Evolutionary conservation across 345 rosid species (phyloP).

Genomic region (Eucalyptus leucophloia): DNA sequence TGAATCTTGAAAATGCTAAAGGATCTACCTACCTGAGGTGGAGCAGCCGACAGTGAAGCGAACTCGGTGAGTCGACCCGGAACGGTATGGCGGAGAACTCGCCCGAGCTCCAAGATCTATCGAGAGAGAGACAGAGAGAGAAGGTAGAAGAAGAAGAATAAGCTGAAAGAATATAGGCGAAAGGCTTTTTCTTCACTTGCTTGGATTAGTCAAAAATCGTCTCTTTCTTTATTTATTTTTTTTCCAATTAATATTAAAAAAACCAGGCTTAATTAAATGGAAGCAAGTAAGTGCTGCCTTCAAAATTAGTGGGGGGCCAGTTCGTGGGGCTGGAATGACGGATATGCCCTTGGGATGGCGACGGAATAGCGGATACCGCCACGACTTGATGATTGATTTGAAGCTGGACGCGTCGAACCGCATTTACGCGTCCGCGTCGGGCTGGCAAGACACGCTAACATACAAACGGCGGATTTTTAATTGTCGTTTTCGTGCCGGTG

Average conservation of each 20-base stretch:
- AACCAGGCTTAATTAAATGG: no score
- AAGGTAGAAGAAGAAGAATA: background rate
- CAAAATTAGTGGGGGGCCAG: background rate
- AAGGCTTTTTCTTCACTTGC: background rate
- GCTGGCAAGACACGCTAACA: background rate
- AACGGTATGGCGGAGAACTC: rapidly evolving
- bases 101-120: background rate
- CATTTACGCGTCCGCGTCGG: background rate
- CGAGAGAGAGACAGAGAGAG: background rate
- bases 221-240: no score
- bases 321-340: background rate
- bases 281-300: background rate
- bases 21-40: background rate
- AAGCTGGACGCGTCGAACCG: background rate
- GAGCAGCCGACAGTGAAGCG: background rate
- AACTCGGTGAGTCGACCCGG: background rate
- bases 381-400: background rate
- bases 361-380: background rate
- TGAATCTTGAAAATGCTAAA: background rate
- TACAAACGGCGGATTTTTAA: background rate
- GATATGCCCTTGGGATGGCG: background rate
- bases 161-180: background rate
- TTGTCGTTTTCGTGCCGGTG: background rate
- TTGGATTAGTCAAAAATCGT: background rate
- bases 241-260: no score